Evolutionary conservation across 306 rosid species (phyloP).

Genomic region (Lotus japonicus): DNA sequence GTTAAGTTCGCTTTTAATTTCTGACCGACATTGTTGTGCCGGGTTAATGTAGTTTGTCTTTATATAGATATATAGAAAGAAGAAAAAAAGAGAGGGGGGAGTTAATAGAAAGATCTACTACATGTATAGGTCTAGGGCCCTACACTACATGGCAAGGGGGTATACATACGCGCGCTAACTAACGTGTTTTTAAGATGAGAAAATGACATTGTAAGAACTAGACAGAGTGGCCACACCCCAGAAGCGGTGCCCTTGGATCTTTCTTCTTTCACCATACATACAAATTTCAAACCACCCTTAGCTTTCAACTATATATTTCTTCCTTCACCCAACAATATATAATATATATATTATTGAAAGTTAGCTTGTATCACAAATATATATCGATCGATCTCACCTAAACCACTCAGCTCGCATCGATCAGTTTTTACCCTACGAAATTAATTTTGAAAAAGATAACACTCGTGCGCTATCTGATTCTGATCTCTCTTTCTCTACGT

Average conservation of each 20-base stretch:
- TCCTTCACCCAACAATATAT: background rate
- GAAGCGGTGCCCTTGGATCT: slow-evolving; percentile 79
- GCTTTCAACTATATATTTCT: too few species aligned
- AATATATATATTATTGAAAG: too few species aligned
- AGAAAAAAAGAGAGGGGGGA: too few species aligned
- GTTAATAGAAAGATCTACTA: slow-evolving; percentile 66
- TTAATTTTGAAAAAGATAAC: background rate
- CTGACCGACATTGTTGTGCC: too few species aligned
- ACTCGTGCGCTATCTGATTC: background rate
- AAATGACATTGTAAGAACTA: slow-evolving; percentile 54
- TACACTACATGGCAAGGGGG: slow-evolving; percentile 50
- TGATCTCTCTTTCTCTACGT: background rate
- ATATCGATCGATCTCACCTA: background rate
- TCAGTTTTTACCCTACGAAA: background rate
- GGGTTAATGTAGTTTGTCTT: too few species aligned
- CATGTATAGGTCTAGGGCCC: slow-evolving; percentile 58
- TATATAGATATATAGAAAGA: too few species aligned
- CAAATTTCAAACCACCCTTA: too few species aligned
- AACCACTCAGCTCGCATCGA: background rate
- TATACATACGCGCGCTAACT: slow-evolving; percentile 27
- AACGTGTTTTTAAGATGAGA: slow-evolving; percentile 53
- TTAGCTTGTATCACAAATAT: background rate
- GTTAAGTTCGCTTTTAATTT: too few species aligned
- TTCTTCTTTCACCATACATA: slow-evolving; percentile 33
- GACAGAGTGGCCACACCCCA: slow-evolving; percentile 85